Conservation (phyloP, 495 filamentous ascomycete species). For the Copromyces sp. region DNA sequence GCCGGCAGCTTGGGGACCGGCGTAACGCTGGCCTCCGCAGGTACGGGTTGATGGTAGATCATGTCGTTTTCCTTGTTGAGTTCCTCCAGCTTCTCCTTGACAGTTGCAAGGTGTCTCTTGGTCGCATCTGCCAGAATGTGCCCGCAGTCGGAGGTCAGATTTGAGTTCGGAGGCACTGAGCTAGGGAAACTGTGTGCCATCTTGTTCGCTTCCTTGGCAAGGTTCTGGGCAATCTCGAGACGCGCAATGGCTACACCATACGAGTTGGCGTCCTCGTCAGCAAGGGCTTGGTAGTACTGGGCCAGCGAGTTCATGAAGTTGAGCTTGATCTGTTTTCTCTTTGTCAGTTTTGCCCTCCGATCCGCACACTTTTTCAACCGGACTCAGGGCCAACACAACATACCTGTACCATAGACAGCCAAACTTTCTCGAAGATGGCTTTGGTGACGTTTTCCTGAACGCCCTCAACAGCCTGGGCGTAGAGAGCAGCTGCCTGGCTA, state of each 20-base stretch:
- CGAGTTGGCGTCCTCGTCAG: conserved; percentile 78
- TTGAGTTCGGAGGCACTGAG: conserved; percentile 68
- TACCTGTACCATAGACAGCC: conserved; percentile 75
- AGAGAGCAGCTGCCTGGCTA: conserved; percentile 80
- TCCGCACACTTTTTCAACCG: background rate
- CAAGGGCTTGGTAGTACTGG: conserved; percentile 88
- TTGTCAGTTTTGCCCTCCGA: background rate
- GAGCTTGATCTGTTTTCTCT: conserved; percentile 55
- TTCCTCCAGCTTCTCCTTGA: no score
- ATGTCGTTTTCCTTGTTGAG: conserved; percentile 97
- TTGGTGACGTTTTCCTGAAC: conserved; percentile 87
- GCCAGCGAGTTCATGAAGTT: conserved; percentile 76
- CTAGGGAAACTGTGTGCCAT: conserved; percentile 73
- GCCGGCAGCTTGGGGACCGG: conserved; percentile 85
- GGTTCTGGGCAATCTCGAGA: conserved; percentile 67
- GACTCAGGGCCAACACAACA: conserved; percentile 3
- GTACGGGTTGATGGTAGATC: conserved; percentile 91
- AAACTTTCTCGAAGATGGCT: conserved; percentile 92
- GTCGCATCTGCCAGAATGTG: conserved; percentile 63
- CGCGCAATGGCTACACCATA: conserved; percentile 82
- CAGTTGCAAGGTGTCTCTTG: conserved; percentile 67
- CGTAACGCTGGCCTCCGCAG: conserved; percentile 68
- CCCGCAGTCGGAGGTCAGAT: conserved; percentile 72
- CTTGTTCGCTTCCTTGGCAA: conserved; percentile 63
- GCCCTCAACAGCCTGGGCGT: conserved; percentile 76